Conservation (phyloP, 768 basidiomycete species). For the Dentipellis sp. region DNA sequence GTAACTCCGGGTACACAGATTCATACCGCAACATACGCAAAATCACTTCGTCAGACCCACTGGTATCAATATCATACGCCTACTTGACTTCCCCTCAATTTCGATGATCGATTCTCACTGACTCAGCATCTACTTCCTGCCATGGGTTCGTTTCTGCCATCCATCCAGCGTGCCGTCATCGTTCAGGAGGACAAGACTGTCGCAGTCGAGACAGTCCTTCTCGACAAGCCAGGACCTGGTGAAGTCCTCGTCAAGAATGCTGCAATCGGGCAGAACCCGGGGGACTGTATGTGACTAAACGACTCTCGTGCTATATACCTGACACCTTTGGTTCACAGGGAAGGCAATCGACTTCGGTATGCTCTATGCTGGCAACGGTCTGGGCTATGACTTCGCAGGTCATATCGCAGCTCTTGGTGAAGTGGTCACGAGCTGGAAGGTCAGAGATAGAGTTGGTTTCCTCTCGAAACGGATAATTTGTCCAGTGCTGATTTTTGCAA, state of each 20-base stretch:
- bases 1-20: too few species aligned
- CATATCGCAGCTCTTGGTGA: conserved; percentile 3
- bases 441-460: conserved; percentile 2
- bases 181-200: not conserved
- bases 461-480: not conserved
- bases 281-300: not conserved
- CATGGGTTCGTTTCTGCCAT: not conserved
- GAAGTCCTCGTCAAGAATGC: conserved; percentile 11
- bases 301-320: not conserved
- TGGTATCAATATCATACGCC: too few species aligned
- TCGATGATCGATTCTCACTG: not conserved
- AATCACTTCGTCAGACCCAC: too few species aligned
- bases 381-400: conserved; percentile 8
- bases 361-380: not conserved
- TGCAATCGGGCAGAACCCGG: conserved; percentile 4
- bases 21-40: too few species aligned
- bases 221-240: conserved; percentile 3
- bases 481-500: not conserved
- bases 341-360: not conserved
- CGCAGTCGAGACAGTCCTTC: not conserved
- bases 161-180: not conserved
- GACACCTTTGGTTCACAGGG: not conserved
- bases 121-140: not conserved
- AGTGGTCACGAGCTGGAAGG: not conserved
- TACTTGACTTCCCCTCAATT: not conserved